Base-by-base conservation (phyloP, 495 filamentous ascomycete species). In the Aspergillus bertholletiae region DNA sequence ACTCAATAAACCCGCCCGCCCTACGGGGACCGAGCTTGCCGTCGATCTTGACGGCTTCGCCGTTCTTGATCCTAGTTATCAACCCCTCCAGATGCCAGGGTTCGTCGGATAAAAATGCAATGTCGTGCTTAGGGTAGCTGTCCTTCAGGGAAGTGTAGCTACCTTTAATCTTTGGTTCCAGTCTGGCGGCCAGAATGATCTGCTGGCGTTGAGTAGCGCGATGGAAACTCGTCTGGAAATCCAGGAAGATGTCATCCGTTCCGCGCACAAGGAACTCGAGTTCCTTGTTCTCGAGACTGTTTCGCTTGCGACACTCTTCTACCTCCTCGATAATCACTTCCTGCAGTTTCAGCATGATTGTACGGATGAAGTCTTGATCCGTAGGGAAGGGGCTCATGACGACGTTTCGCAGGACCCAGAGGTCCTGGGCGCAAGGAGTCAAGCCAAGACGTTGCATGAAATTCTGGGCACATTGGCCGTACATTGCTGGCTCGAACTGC, bases 321-420 rank as follows among this genome's bases (percentile, higher is more conserved):
- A 17, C 39, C 2, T 43, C 39, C 39, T 43, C 39, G n/a, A 43
- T 43, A 43, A 8, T 43, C 12, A 12, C n/a, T n/a, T n/a, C n/a
- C n/a, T n/a, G n/a, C n/a, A n/a, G n/a, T n/a, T n/a, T n/a, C n/a
- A n/a, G n/a, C n/a, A 43, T 13, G 18, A 43, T 43, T 9, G 39
- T 43, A 12, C 39, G 21, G 18, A 72, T 66, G 50, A 70, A 74
- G 44, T 74, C 66, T 6, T 59, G 58, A 20, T 67, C 63, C 8
- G 71, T 73, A 0, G 68, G 69, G 37, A 66, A 75, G 12, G 74
- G 71, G 9, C 63, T 69, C 68, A 77, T 77, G 13, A 73, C 64
- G 4, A 77, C 72, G 39, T 69, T 74, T 18, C 70, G 58, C 23
- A 74, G 20, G 9, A 78, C 74, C 53, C 74, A 64, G 32, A 75